Evolutionary conservation across 371 early-diverging fungal genomes (phyloP), one percentile per base, ranked within the genome.

Genomic region (Dinochytrium kinnereticum): DNA sequence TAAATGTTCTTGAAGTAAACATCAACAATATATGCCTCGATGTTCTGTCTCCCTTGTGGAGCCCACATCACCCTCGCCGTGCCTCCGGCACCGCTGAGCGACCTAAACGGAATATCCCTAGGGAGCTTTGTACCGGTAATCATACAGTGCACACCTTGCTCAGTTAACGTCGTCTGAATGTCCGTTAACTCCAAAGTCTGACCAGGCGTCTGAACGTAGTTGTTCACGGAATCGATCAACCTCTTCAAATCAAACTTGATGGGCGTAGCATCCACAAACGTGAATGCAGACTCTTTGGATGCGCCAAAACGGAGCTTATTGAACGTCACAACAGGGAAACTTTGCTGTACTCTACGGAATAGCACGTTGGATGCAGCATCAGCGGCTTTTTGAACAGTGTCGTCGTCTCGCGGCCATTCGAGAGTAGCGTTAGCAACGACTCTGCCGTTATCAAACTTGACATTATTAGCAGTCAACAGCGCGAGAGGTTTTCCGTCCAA

Each of bases 301-400:
- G 72, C 68, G 34, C 77, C 77, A 44, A 77, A 77, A 7, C 57
- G 38, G 70, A 77, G 65, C n/a, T 38, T 61, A 28, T 21, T 38
- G 59, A 73, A 69, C n/a, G 57, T 36, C 19, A 37, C n/a, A 15
- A 19, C 40, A 40, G 57, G 21, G 50, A 13, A 34, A 34, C 33
- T 30, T 17, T 51, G 17, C 26, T 66, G 28, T 13, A 44, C 38
- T 2, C 77, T 2, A 40, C 73, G 73, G 73, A 77, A 77, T 10
- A 73, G 40, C 5, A 77, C 19, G 66, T 73, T 73, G 26, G 73
- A 59, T 10, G 64, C 21, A 39, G 73, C 26, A 26, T 53, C 50
- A 5, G 57, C 66, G 26, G 67, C 65, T 30, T 28, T 59, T 38
- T 30, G 40, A 28, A 66, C 26, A n/a, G 64, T 49, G 1, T 37